A percentile compares a stretch with the other conserved stretches of the same genome.
Conservation (phyloP, 1,284 basidiomycete genomes). For the Xerocomus nothofagi region DNA sequence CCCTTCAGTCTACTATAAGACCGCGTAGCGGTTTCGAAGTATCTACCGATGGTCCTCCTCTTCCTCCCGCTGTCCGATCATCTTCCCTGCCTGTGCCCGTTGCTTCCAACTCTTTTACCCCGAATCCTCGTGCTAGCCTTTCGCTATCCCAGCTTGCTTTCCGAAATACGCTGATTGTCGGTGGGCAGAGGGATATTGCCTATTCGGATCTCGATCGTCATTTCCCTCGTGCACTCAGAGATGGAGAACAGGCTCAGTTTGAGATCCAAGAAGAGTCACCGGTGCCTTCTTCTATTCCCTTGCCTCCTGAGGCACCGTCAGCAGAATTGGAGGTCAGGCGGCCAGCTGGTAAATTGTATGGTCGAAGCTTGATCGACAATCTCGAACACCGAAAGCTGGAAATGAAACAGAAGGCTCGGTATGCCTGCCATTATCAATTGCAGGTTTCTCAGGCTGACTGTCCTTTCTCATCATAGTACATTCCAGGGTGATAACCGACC, state of each 20-base stretch:
- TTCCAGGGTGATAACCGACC: conserved; percentile 77
- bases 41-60: conserved; percentile 63
- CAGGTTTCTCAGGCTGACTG: conserved; percentile 12
- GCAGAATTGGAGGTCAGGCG: conserved; percentile 38
- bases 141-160: conserved; percentile 78
- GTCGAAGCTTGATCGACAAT: conserved; percentile 79
- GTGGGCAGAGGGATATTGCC: conserved; percentile 61
- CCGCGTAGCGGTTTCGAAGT: conserved; percentile 60
- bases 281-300: conserved; percentile 36
- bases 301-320: conserved; percentile 28
- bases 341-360: conserved; percentile 75
- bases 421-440: conserved; percentile 20
- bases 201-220: conserved; percentile 57
- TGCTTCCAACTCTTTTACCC: conserved; percentile 70
- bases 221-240: conserved; percentile 65
- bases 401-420: conserved; percentile 77
- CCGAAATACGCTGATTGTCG: conserved; percentile 69
- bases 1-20: conserved; percentile 33
- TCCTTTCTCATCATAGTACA: conserved; percentile 42
- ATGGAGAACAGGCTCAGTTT: conserved; percentile 69
- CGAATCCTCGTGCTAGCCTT: conserved; percentile 71
- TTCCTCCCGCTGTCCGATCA: conserved; percentile 66
- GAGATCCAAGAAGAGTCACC: conserved; percentile 44
- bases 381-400: conserved; percentile 71
- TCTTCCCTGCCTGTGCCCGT: conserved; percentile 46